phyloP scores from a whole-genome alignment of 441 rosid species.

The Metrosideros polymorpha region DNA sequence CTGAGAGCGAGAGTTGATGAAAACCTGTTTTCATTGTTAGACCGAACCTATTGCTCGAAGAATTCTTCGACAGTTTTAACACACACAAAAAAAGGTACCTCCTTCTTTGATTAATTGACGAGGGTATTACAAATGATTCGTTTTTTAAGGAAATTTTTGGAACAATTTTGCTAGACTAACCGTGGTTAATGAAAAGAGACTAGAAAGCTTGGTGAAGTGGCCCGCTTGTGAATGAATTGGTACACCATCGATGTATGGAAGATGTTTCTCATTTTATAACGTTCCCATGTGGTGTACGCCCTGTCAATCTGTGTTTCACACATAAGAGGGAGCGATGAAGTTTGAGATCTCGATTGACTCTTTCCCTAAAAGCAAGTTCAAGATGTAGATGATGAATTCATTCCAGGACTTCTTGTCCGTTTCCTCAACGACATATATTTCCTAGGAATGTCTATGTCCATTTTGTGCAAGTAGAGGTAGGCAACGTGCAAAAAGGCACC shows the following conservation, averaged over 20 bases:
- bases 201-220: background rate
- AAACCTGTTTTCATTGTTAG: too few species aligned
- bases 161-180: too few species aligned
- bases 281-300: background rate
- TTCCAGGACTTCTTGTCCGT: background rate
- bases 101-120: too few species aligned
- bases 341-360: background rate
- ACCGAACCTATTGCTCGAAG: too few species aligned
- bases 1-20: too few species aligned
- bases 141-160: too few species aligned
- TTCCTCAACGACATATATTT: background rate
- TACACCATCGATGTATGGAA: background rate
- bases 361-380: background rate
- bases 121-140: too few species aligned
- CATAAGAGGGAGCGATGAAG: background rate
- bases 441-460: background rate
- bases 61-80: too few species aligned
- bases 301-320: background rate
- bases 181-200: too few species aligned
- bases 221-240: background rate
- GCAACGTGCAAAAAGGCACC: background rate
- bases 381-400: background rate
- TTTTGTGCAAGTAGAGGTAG: background rate
- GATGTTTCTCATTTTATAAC: background rate
- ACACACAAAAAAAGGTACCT: too few species aligned